Evolutionary conservation across 2,329 filamentous ascomycete genomes (phyloP).

Genomic region (Trichoderma semiorbis): DNA sequence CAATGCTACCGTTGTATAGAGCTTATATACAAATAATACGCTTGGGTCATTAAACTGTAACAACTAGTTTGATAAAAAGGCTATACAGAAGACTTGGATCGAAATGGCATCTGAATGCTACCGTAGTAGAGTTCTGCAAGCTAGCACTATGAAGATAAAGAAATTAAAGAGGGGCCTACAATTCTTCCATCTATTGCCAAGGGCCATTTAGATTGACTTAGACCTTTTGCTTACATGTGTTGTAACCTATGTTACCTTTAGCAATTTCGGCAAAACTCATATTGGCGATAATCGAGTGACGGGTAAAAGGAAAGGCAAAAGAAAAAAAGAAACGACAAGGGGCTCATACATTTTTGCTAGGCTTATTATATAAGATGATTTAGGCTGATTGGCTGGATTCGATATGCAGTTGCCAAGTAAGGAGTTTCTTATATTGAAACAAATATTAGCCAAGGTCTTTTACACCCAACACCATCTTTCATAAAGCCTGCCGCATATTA

Average conservation of each 20-base stretch:
- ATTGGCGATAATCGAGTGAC: neutral
- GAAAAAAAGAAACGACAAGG: neutral
- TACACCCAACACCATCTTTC: neutral
- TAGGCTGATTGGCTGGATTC: conserved; percentile 12
- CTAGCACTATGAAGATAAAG: neutral
- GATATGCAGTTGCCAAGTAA: neutral
- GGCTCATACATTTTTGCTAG: neutral
- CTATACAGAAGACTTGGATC: neutral
- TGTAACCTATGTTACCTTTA: neutral
- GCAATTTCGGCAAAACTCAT: conserved; percentile 11
- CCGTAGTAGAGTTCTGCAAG: neutral
- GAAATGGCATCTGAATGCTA: neutral
- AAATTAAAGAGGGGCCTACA: neutral
- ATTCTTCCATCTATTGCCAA: neutral
- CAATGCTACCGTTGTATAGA: neutral
- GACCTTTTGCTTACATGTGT: neutral
- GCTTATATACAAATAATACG: neutral
- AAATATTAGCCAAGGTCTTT: neutral
- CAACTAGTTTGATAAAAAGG: neutral
- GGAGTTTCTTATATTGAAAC: neutral
- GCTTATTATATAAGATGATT: neutral
- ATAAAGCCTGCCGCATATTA: neutral
- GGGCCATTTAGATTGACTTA: neutral
- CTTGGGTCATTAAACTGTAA: neutral
- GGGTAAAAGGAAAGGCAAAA: neutral